Evolutionary conservation across 306 rosid genomes (phyloP), one percentile per base, ranked within the genome.

Genomic region (Vigna unguiculata): DNA sequence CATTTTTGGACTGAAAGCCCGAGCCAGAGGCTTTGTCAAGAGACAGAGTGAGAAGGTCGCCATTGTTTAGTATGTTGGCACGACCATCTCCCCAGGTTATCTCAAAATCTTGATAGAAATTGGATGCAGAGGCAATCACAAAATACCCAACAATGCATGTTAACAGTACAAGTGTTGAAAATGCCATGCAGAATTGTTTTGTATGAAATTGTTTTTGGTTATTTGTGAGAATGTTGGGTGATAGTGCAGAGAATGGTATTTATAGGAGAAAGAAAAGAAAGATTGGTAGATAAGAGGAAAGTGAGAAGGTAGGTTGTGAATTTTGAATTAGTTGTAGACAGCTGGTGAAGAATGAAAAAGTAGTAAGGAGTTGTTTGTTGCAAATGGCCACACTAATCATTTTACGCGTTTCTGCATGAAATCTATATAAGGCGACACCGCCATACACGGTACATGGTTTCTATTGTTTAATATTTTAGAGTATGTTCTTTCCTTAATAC

Each of bases 1-100:
- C 77, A 2, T 71, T 80, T 4, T 80, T 88, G 10, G 96, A 90
- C 16, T 74, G 87, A 9, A 90, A 88, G 0, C 89, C 91, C 0
- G 96, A 90, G 78, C 92, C 96, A 43, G 92, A 88, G 61, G 81
- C 49, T 68, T 62, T 72, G 87, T 90, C 92, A 3, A 90, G 86
- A 0, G 89, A 68, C 11, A 89, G 85, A 22, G 88, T 82, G 2
- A 81, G 81, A 30, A 81, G 63, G 0, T 81, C 30, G 1, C 73
- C 81, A 43, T 80, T 77, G 70, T 80, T 40, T 9, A 77, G 68
- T 14, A 84, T 79, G 38, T 86, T 70, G 0, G 64, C 85, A 2
- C 78, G 81, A 0, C 85, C 74, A 71, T 81, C 81, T 7, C 85
- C 85, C 81, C 85, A 81, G 0, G 81, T 81, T 4, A 81, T 43